Evolutionary conservation across 2,329 filamentous ascomycete genomes (phyloP).

Genomic region (Xylaria polymorpha): DNA sequence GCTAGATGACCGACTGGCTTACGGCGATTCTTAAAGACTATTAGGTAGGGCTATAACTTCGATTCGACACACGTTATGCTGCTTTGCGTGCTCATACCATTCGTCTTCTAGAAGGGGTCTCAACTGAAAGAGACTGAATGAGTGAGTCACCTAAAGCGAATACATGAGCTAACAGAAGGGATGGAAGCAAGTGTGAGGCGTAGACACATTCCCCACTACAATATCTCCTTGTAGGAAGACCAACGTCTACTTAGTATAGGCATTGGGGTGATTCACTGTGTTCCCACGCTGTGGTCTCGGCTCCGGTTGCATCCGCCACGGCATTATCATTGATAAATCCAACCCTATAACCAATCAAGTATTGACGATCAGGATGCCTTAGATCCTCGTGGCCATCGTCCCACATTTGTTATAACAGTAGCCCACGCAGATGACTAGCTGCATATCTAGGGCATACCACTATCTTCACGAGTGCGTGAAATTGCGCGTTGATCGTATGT

Average conservation of each 20-base stretch:
- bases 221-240: constrained; percentile 1
- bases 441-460: background rate
- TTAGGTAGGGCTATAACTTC: background rate
- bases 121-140: background rate
- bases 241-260: background rate
- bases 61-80: background rate
- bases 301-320: background rate
- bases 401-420: background rate
- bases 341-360: background rate
- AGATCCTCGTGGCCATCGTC: background rate
- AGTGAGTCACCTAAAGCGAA: background rate
- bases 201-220: constrained; percentile 8
- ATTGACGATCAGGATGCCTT: background rate
- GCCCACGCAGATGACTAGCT: background rate
- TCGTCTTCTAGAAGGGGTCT: no score
- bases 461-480: background rate
- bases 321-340: constrained; percentile 9
- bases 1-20: background rate
- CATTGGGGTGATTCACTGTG: background rate
- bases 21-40: background rate
- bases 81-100: background rate
- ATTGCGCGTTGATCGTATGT: background rate
- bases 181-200: constrained; percentile 13
- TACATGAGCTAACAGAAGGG: constrained; percentile 4
- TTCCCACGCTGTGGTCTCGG: background rate